Evolutionary conservation across 371 early-diverging fungal species (phyloP).

Genomic region (Mortierella sp.): DNA sequence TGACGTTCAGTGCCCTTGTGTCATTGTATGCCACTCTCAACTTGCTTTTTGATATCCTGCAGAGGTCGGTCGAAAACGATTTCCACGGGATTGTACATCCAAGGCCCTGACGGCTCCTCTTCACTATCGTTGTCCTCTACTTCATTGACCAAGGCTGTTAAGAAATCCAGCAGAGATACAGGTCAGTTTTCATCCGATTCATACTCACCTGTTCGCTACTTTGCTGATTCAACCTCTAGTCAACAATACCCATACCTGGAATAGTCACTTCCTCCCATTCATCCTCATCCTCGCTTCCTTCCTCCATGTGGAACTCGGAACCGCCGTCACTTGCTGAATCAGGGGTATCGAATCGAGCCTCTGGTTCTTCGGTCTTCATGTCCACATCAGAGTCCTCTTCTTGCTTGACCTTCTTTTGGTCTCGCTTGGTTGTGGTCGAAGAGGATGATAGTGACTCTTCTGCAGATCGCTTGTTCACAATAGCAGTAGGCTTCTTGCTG

Average conservation of each 20-base stretch:
- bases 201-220: too few relatives aligned
- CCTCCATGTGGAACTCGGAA: conserved; percentile 11
- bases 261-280: conserved; percentile 49
- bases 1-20: not conserved
- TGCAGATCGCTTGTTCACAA: not conserved
- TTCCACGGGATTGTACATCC: conserved; percentile 51
- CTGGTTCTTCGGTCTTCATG: conserved; percentile 4
- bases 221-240: too few relatives aligned
- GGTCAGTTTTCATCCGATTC: too few relatives aligned
- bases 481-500: not conserved
- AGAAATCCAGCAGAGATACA: too few relatives aligned
- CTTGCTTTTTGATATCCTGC: conserved; percentile 32
- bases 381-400: conserved; percentile 5
- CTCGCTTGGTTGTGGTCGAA: not conserved
- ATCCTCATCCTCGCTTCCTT: conserved; percentile 25
- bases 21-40: not conserved
- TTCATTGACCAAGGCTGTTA: not conserved
- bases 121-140: conserved; percentile 8
- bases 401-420: not conserved
- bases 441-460: conserved; percentile 4
- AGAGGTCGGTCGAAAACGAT: conserved; percentile 48
- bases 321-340: conserved; percentile 9
- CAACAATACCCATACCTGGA: conserved; percentile 24
- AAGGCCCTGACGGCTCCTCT: conserved; percentile 46
- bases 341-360: not conserved